Conservation (phyloP, 2,329 filamentous ascomycete species). For the Fusarium phyllophilum region DNA sequence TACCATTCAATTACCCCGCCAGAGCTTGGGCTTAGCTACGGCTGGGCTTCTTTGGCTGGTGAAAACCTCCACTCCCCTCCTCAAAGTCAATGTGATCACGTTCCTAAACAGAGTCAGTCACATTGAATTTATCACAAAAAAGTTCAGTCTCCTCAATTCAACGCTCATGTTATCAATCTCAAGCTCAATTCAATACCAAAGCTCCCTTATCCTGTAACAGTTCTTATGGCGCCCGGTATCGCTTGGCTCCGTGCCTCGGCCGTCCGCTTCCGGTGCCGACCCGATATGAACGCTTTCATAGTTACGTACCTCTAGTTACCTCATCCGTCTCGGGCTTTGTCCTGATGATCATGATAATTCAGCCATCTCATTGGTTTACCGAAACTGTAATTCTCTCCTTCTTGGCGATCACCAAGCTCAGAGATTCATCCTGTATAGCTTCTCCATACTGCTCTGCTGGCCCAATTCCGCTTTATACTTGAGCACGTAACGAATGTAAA, state of each 20-base stretch:
- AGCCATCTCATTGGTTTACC: not conserved
- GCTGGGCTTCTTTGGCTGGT: not conserved
- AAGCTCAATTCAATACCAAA: not conserved
- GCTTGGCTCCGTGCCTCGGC: slow-evolving; percentile 17
- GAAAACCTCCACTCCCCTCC: slow-evolving; percentile 16
- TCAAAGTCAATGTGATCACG: not conserved
- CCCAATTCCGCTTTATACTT: not conserved
- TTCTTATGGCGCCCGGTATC: not conserved
- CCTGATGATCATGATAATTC: slow-evolving; percentile 8
- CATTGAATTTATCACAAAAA: not conserved
- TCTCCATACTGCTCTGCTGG: not conserved
- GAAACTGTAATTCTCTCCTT: not conserved
- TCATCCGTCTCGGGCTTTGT: not conserved
- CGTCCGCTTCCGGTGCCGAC: slow-evolving; percentile 23
- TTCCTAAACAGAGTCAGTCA: not conserved
- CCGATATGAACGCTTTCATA: slow-evolving; percentile 10
- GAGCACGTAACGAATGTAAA: not conserved
- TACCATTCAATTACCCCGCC: slow-evolving; percentile 30
- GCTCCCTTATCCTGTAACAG: not conserved
- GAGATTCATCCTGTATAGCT: not conserved
- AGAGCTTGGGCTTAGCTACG: slow-evolving; percentile 35
- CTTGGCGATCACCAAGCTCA: not conserved
- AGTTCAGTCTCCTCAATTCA: not conserved
- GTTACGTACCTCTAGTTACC: slow-evolving; percentile 5
- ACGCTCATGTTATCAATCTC: not conserved